Conservation (phyloP, 164 flowering plant genomes). For the Macadamia tetraphylla region DNA sequence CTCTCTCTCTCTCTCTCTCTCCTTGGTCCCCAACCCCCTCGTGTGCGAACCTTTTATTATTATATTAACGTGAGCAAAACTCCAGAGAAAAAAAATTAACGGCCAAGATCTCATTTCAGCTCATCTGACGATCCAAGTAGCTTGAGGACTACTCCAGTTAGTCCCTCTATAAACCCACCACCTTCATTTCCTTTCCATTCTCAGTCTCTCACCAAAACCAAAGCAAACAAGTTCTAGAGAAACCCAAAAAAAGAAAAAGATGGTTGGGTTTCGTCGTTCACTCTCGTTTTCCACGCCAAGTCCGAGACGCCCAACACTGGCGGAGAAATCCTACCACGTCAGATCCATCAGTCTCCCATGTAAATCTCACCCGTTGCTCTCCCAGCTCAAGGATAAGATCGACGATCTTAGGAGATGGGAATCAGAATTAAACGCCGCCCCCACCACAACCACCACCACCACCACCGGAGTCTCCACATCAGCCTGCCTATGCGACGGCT, state of each 20-base stretch:
- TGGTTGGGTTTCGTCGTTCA: conserved; percentile 53
- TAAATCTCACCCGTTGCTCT: conserved; percentile 63
- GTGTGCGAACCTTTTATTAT: background rate
- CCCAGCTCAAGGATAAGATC: conserved; percentile 54
- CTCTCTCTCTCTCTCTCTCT: background rate
- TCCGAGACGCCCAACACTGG: conserved; percentile 27
- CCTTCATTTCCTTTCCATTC: background rate
- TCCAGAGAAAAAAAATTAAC: too few species aligned
- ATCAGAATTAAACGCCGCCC: background rate
- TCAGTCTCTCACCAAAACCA: background rate
- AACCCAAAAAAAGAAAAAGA: conserved; percentile 28
- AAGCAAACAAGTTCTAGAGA: background rate
- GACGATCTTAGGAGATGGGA: conserved; percentile 40
- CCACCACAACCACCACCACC: too few species aligned
- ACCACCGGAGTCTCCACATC: conserved; percentile 20
- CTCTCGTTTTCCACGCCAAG: conserved; percentile 59
- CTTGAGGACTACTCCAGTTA: too few species aligned
- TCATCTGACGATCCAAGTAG: too few species aligned
- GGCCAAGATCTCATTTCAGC: too few species aligned
- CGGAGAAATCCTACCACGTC: conserved; percentile 41
- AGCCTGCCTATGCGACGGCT: conserved; percentile 39
- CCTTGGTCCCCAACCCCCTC: conserved; percentile 9
- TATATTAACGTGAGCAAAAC: too few species aligned
- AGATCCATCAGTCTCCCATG: conserved; percentile 80
- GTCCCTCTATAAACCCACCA: background rate